Evolutionary conservation across 768 basidiomycete genomes (phyloP).

Genomic region (Agaricus blazei): DNA sequence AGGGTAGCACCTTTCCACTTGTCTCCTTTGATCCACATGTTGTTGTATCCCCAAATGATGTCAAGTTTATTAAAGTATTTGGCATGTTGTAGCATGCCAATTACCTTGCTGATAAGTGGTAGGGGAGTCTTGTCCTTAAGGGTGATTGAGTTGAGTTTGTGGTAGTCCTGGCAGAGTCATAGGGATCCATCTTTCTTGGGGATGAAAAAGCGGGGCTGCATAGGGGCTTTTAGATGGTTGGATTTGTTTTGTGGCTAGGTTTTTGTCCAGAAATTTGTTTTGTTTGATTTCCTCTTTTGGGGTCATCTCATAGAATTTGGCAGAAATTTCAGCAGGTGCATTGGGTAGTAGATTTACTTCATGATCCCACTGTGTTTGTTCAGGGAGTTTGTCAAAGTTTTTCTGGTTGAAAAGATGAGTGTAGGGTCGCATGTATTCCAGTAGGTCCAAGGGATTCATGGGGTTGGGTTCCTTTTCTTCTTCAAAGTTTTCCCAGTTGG

Average conservation of each 20-base stretch:
- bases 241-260: constrained; percentile 20
- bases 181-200: constrained; percentile 21
- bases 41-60: too few species aligned
- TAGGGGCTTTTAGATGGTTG: constrained; percentile 20
- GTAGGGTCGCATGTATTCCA: not conserved
- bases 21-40: too few species aligned
- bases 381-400: not conserved
- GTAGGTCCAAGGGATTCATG: not conserved
- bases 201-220: constrained; percentile 16
- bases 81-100: too few species aligned
- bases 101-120: constrained; percentile 20
- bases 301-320: not conserved
- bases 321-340: constrained; percentile 14
- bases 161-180: constrained; percentile 24
- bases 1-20: too few species aligned
- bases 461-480: too few species aligned
- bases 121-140: constrained; percentile 29
- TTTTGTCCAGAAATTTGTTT: constrained; percentile 21
- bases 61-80: too few species aligned
- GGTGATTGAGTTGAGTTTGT: constrained; percentile 25
- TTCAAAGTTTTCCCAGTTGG: too few species aligned
- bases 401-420: not conserved
- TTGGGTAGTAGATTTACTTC: constrained; percentile 27
- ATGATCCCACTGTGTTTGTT: constrained; percentile 23
- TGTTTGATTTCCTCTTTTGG: constrained; percentile 17